Evolutionary conservation across 2,329 filamentous ascomycete species (phyloP).

Genomic region (Periglandula ipomoeae): DNA sequence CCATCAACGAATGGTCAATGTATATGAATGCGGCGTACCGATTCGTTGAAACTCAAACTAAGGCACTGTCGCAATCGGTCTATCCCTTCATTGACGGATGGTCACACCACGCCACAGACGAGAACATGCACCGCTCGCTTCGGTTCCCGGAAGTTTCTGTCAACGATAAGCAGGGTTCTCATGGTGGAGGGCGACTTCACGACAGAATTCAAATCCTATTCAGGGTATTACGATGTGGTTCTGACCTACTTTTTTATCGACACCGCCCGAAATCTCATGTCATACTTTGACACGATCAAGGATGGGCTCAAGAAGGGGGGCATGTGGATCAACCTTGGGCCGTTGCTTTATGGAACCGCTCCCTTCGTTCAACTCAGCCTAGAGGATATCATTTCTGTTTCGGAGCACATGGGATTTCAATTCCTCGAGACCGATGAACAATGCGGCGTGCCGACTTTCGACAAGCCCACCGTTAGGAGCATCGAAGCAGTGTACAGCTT

Average conservation of each 20-base stretch:
- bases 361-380: conserved; percentile 46
- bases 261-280: conserved; percentile 46
- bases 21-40: conserved; percentile 48
- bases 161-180: conserved; percentile 28
- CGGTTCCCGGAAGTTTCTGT: conserved; percentile 33
- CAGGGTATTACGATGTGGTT: conserved; percentile 35
- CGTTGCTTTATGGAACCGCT: conserved; percentile 43
- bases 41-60: conserved; percentile 30
- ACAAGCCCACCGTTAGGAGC: conserved; percentile 30
- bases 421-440: conserved; percentile 33
- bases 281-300: conserved; percentile 45
- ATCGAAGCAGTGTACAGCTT: conserved; percentile 43
- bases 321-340: conserved; percentile 47
- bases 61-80: conserved; percentile 19
- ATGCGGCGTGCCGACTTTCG: conserved; percentile 35
- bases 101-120: conserved; percentile 43
- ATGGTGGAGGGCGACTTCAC: conserved; percentile 50
- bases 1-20: conserved; percentile 48
- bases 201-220: conserved; percentile 23
- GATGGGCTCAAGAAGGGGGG: conserved; percentile 37
- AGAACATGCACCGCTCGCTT: conserved; percentile 36
- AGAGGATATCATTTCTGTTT: conserved; percentile 40
- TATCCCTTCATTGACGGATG: conserved; percentile 47
- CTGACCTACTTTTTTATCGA: conserved; percentile 54
- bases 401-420: conserved; percentile 41